phyloP scores from a whole-genome alignment of 768 basidiomycete genomes.

The Auriscalpium microsporum region DNA sequence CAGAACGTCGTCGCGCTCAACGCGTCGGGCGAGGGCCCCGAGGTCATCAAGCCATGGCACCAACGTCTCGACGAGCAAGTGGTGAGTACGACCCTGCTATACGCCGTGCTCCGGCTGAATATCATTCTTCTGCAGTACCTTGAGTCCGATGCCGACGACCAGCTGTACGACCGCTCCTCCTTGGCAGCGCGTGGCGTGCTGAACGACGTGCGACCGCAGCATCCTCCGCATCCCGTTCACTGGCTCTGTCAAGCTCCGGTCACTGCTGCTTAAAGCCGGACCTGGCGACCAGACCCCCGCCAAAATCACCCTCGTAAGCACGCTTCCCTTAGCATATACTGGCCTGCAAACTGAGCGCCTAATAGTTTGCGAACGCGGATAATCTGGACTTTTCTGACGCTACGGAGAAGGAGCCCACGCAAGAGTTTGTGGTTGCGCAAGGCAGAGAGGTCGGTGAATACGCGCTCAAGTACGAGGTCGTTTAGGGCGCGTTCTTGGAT shows the following conservation, averaged over 20 bases:
- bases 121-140: slow-evolving; percentile 43
- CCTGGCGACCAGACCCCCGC: slow-evolving; percentile 71
- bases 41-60: slow-evolving; percentile 84
- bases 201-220: slow-evolving; percentile 27
- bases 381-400: slow-evolving; percentile 77
- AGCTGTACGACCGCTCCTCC: slow-evolving; percentile 46
- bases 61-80: slow-evolving; percentile 58
- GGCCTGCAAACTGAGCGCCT: neutral
- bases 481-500: neutral
- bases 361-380: slow-evolving; percentile 72
- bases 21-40: slow-evolving; percentile 38
- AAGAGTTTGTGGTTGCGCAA: slow-evolving; percentile 64
- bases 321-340: neutral
- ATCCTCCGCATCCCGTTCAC: slow-evolving; percentile 85
- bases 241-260: slow-evolving; percentile 75
- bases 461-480: slow-evolving; percentile 56
- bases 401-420: slow-evolving; percentile 49
- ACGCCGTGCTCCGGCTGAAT: neutral
- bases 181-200: neutral
- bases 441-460: slow-evolving; percentile 80
- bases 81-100: slow-evolving; percentile 34
- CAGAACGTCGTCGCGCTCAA: slow-evolving; percentile 78
- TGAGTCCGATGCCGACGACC: slow-evolving; percentile 88
- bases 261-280: slow-evolving; percentile 77
- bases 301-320: slow-evolving; percentile 59